Conservation (phyloP, 257 asterid genomes). For the Penstemon davidsonii region DNA sequence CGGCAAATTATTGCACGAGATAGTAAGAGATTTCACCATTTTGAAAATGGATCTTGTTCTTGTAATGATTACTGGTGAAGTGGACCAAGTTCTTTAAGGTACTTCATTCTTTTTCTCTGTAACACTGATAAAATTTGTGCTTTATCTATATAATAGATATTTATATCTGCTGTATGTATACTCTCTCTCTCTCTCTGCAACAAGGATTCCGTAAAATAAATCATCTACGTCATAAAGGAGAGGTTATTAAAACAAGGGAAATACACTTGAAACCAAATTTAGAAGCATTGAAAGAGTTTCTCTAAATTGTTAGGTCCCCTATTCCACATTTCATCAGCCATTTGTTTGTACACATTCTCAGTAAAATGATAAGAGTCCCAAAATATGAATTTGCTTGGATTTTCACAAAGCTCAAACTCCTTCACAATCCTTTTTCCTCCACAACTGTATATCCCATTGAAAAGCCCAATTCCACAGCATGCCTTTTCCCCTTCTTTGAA, state of each 20-base stretch:
- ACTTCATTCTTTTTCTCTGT: constrained; percentile 6
- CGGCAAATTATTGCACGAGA: constrained; percentile 73
- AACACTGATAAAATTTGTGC: constrained; percentile 21
- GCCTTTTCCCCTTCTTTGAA: constrained; percentile 50
- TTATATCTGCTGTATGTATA: background rate
- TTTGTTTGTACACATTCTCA: constrained; percentile 39
- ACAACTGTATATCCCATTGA: constrained; percentile 46
- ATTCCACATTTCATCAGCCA: constrained; percentile 50
- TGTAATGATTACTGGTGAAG: constrained; percentile 88
- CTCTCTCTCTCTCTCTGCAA: too few species aligned
- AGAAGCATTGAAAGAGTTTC: constrained; percentile 36
- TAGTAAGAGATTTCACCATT: constrained; percentile 86
- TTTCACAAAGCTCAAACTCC: constrained; percentile 43
- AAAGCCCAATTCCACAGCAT: constrained; percentile 60
- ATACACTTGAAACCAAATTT: constrained; percentile 1
- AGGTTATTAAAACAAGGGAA: background rate
- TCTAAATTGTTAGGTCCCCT: constrained; percentile 35
- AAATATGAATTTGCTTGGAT: constrained; percentile 41
- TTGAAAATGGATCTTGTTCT: constrained; percentile 72
- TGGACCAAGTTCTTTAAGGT: constrained; percentile 24
- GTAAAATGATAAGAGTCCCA: constrained; percentile 56
- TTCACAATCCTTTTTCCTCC: constrained; percentile 49
- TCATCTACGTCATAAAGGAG: background rate
- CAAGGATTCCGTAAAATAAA: too few species aligned
- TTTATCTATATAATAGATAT: constrained; percentile 8